A percentile compares a stretch with the other conserved stretches of the same genome.
These are phyloP conservation scores for slime mould (Dictyostelium discoideum) DNA, from an alignment of 78 protist genomes.

Conservation along the genomic window DNA sequence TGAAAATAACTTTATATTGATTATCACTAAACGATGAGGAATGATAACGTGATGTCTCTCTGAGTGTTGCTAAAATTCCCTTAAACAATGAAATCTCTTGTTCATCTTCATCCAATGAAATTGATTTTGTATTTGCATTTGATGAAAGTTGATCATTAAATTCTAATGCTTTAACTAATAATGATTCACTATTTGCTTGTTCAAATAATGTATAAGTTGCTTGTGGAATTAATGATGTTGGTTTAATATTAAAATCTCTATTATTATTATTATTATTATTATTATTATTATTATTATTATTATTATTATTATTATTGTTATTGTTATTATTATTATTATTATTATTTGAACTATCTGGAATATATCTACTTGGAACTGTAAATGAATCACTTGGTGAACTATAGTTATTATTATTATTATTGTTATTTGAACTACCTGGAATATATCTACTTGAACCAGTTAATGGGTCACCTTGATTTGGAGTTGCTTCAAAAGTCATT, in stretches of 20 bases:
- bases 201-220: slow-evolving; percentile 49
- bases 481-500: not conserved
- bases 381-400: not conserved
- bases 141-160: slow-evolving; percentile 26
- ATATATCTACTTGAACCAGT: slow-evolving; percentile 55
- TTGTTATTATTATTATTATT: not conserved
- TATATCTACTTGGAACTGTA: not conserved
- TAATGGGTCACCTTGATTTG: slow-evolving; percentile 36
- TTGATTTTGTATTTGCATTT: not conserved
- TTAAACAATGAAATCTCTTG: slow-evolving; percentile 1
- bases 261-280: not conserved
- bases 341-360: not conserved
- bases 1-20: slow-evolving; percentile 31
- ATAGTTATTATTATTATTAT: not conserved
- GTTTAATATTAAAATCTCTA: not conserved
- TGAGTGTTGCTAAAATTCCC: slow-evolving; percentile 13
- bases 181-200: slow-evolving; percentile 24
- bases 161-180: slow-evolving; percentile 34
- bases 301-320: not conserved
- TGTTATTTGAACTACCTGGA: slow-evolving; percentile 12
- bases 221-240: slow-evolving; percentile 41
- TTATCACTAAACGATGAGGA: slow-evolving; percentile 47
- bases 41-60: slow-evolving; percentile 79
- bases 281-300: not conserved
- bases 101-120: slow-evolving; percentile 41